Evolutionary conservation across 75 land plant genomes (phyloP), one percentile per base, ranked within the genome.

Genomic region (Azolla pinnata): DNA sequence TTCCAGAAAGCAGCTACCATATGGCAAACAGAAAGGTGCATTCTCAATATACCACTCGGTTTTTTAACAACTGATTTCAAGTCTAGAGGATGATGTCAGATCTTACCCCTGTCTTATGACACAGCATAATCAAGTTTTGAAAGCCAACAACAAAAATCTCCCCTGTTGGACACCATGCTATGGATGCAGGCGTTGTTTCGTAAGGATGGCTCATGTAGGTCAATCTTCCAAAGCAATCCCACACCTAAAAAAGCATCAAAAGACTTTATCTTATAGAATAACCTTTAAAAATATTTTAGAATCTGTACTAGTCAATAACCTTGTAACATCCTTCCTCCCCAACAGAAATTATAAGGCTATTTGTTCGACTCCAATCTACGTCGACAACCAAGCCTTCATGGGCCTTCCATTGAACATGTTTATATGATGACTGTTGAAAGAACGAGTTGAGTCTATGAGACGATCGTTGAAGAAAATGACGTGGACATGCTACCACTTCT

Each of bases 151-250:
- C 75, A 73, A 73, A 73, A 19, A 67, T 29, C 8, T 73, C 75
- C 34, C 75, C 75, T 33, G 70, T 67, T 1, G 75, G 75, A 48
- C 75, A 66, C 75, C 75, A 73, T 54, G 75, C 57, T 31, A 73
- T 24, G 4, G 71, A 50, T 20, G 64, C 60, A 20, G 67, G 70
- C 23, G 45, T 33, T 14, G 14, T 26, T 31, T 54, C 60, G 30
- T 46, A 26, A 54, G 57, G 52, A 21, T 45, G 5, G 34, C 75
- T 67, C 34, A 54, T 44, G 55, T 54, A 73, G 16, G 61, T 33
- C 24, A 67, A 31, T 26, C 75, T 66, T 31, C 75, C 75, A 67
- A 68, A 61, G 46, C 64, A 73, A 45, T 73, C 75, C 75, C 75
- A 73, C 19, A 73, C 59, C 75, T 73, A 57, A 30, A 57, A 30